Percentiles rank a stretch among this genome's conserved stretches.
Evolutionary conservation across 352 stramenopile genomes (phyloP).

Genomic region (Globisporangium cederbergense): DNA sequence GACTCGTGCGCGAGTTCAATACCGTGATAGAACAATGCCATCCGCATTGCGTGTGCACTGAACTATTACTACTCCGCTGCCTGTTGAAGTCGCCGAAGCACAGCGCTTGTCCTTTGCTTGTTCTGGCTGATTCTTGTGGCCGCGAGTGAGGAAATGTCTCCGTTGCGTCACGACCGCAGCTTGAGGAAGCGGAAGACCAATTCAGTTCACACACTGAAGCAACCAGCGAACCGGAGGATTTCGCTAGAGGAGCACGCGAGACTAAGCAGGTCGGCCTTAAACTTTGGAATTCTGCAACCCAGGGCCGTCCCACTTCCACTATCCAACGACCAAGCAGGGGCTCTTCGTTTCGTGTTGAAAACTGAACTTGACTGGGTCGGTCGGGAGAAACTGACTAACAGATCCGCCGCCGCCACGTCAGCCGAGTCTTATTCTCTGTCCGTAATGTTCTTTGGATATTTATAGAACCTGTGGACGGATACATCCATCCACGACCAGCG

Average conservation of each 20-base stretch:
- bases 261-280: not conserved
- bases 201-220: too few relatives aligned
- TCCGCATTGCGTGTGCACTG: too few relatives aligned
- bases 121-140: conserved; percentile 1
- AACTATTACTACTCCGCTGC: too few relatives aligned
- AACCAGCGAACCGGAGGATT: not conserved
- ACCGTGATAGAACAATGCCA: too few relatives aligned
- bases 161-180: conserved; percentile 14
- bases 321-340: not conserved
- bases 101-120: not conserved
- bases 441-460: not conserved
- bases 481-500: not conserved
- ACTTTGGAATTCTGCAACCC: not conserved
- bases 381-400: not conserved
- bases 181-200: conserved; percentile 1
- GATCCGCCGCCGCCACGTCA: not conserved
- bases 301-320: too few relatives aligned
- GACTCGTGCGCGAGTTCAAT: too few relatives aligned
- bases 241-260: not conserved
- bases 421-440: too few relatives aligned
- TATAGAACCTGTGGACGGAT: not conserved
- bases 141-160: conserved; percentile 12
- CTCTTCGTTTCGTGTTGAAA: not conserved
- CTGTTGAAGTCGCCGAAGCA: not conserved
- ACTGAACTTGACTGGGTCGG: not conserved